A percentile compares a stretch with the other conserved stretches of the same genome.
These are phyloP conservation scores for Piper longum DNA, from an alignment of 164 flowering plant species.

Conservation along the genomic window DNA sequence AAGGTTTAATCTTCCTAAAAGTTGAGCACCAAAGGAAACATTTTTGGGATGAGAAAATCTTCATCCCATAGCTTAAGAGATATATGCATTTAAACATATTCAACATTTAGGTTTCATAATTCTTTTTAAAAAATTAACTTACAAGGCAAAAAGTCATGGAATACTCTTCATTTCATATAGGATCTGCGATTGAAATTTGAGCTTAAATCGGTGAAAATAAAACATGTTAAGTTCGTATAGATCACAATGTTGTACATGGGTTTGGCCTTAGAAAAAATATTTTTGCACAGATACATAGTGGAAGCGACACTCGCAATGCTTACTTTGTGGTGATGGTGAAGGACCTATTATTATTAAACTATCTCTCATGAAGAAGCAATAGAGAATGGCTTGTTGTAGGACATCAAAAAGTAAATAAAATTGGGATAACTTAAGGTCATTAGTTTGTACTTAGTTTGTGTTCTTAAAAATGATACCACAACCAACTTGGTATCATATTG, in stretches of 20 bases:
- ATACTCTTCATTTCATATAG: slow-evolving; percentile 23
- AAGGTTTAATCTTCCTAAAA: slow-evolving; percentile 8
- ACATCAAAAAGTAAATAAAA: slow-evolving; percentile 29
- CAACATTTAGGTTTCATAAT: slow-evolving; percentile 64
- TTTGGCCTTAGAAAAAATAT: not conserved
- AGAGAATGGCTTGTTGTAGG: slow-evolving; percentile 57
- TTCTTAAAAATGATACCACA: too few species aligned
- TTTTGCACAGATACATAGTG: not conserved
- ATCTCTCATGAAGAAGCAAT: slow-evolving; percentile 26
- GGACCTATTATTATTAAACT: not conserved
- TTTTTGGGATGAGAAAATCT: slow-evolving; percentile 8
- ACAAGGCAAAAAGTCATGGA: slow-evolving; percentile 60
- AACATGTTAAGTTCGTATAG: slow-evolving; percentile 9
- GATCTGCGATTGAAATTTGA: slow-evolving; percentile 12
- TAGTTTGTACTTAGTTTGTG: too few species aligned
- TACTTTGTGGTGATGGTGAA: slow-evolving; percentile 10
- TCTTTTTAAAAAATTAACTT: slow-evolving; percentile 54
- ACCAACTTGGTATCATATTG: too few species aligned
- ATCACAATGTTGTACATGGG: slow-evolving; percentile 19
- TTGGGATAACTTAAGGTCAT: slow-evolving; percentile 9
- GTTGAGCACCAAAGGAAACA: slow-evolving; percentile 12
- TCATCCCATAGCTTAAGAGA: slow-evolving; percentile 21
- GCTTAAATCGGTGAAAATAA: slow-evolving; percentile 16
- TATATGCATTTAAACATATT: slow-evolving; percentile 49
- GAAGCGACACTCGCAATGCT: slow-evolving; percentile 10